phyloP scores from a whole-genome alignment of 2,329 filamentous ascomycete genomes.

The Pseudogymnoascus sp. region DNA sequence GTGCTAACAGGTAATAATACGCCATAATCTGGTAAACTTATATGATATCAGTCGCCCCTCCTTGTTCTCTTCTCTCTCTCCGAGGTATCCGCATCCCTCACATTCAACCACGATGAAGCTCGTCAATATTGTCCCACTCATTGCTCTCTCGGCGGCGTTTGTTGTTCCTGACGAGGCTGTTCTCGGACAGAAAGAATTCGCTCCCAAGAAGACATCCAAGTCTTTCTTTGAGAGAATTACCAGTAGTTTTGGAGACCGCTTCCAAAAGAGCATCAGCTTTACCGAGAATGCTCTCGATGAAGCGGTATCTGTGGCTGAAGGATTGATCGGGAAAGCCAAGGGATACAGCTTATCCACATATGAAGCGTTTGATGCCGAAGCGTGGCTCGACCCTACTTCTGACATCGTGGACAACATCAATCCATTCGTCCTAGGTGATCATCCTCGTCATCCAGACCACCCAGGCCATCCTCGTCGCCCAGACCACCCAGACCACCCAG shows the following conservation, averaged over 20 bases:
- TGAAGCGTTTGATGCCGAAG: conserved; percentile 27
- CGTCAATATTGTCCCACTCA: conserved; percentile 41
- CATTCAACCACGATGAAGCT: conserved; percentile 28
- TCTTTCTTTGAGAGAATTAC: conserved; percentile 29
- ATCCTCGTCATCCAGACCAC: background rate
- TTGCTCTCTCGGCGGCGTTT: conserved; percentile 43
- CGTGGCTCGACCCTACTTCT: conserved; percentile 29
- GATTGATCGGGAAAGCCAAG: conserved; percentile 18
- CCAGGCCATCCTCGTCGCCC: background rate
- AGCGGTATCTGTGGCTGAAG: conserved; percentile 22
- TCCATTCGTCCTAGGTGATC: conserved; percentile 15
- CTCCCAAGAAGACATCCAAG: conserved; percentile 28
- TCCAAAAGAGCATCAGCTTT: conserved; percentile 23
- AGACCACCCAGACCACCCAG: background rate
- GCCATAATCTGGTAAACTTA: background rate
- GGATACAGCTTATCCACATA: conserved; percentile 17
- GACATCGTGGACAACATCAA: conserved; percentile 29
- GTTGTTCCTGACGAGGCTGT: conserved; percentile 46
- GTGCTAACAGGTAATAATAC: background rate
- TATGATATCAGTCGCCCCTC: conserved; percentile 9
- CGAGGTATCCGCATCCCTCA: background rate
- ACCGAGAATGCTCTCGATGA: conserved; percentile 27
- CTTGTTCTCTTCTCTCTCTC: background rate
- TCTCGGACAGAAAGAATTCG: conserved; percentile 35
- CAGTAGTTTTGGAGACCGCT: conserved; percentile 24